Percentiles rank a stretch among this genome's conserved stretches.
Conservation (phyloP, 306 rosid species). For the Dryas alaskensis region DNA sequence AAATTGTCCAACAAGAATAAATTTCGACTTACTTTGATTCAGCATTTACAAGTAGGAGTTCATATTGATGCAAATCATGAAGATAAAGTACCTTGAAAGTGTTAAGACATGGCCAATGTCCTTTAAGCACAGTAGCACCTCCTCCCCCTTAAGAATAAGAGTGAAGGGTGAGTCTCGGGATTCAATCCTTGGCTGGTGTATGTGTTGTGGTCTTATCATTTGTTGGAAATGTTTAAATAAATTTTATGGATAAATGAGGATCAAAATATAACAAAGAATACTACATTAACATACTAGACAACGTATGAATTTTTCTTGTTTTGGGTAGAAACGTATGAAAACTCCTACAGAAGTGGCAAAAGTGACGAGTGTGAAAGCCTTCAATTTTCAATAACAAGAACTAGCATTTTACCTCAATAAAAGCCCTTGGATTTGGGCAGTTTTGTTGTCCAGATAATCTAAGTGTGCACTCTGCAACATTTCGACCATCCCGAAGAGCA, state of each 20-base stretch:
- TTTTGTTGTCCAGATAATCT: conserved; percentile 61
- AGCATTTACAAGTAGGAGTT: background rate
- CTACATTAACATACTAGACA: background rate
- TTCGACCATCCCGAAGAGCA: conserved; percentile 63
- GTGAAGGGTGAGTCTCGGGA: background rate
- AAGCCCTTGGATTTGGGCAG: conserved; percentile 74
- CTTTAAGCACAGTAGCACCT: background rate
- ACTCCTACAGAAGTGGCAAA: background rate
- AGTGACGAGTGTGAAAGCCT: background rate
- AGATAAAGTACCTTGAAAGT: background rate
- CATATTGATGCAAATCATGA: background rate
- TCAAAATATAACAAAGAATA: background rate
- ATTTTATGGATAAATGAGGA: background rate
- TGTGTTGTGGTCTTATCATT: background rate
- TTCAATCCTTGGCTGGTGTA: background rate
- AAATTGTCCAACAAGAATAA: background rate
- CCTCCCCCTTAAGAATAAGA: background rate
- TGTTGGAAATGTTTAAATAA: background rate
- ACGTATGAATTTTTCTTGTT: background rate
- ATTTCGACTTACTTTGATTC: background rate
- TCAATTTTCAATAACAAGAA: background rate
- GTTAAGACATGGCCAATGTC: background rate
- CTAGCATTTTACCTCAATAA: conserved; percentile 50
- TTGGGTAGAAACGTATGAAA: background rate
- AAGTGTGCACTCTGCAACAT: conserved; percentile 73